phyloP scores from a whole-genome alignment of 2,329 filamentous ascomycete genomes.

The Paracamarosporium sp. region DNA sequence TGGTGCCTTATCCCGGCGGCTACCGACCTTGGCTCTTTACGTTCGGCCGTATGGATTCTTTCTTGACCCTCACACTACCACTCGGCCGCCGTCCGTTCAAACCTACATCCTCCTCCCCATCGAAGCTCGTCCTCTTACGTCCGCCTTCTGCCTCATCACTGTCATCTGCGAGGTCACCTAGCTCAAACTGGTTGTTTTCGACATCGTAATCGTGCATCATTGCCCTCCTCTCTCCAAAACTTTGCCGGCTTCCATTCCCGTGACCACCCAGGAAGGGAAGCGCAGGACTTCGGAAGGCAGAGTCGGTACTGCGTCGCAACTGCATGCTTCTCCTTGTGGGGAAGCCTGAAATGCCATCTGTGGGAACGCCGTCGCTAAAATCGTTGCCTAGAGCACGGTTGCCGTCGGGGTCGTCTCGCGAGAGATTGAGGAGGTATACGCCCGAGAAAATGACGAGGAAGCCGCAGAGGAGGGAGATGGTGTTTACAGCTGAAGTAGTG shows the following conservation, averaged over 20 bases:
- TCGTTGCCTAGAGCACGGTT: slow-evolving; percentile 62
- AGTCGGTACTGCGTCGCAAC: slow-evolving; percentile 69
- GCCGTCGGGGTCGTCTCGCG: slow-evolving; percentile 86
- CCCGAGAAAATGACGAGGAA: slow-evolving; percentile 96
- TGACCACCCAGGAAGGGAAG: slow-evolving; percentile 57
- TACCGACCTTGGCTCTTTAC: slow-evolving; percentile 12
- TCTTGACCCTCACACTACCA: slow-evolving; percentile 36
- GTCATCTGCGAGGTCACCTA: slow-evolving; percentile 81
- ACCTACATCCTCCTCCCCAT: slow-evolving; percentile 30
- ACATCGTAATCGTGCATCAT: slow-evolving; percentile 90
- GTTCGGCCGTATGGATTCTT: slow-evolving; percentile 36
- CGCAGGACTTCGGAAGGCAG: slow-evolving; percentile 58
- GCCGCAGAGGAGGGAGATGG: slow-evolving; percentile 87
- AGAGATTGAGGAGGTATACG: slow-evolving; percentile 96
- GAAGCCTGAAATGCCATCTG: slow-evolving; percentile 86
- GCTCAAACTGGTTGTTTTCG: slow-evolving; percentile 70
- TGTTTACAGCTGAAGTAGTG: slow-evolving; percentile 89
- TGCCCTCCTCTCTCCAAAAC: slow-evolving; percentile 71
- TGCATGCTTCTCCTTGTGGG: slow-evolving; percentile 96
- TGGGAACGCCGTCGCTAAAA: slow-evolving; percentile 79
- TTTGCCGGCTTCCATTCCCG: slow-evolving; percentile 35
- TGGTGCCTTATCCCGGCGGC: neutral
- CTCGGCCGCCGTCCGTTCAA: slow-evolving; percentile 26
- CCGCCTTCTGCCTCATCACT: slow-evolving; percentile 48
- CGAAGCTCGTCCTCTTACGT: slow-evolving; percentile 43